Percentiles rank a stretch among this genome's conserved stretches.
These are phyloP conservation scores for Ogataea methanolica DNA, from an alignment of 805 yeast species.

Conservation along the genomic window DNA sequence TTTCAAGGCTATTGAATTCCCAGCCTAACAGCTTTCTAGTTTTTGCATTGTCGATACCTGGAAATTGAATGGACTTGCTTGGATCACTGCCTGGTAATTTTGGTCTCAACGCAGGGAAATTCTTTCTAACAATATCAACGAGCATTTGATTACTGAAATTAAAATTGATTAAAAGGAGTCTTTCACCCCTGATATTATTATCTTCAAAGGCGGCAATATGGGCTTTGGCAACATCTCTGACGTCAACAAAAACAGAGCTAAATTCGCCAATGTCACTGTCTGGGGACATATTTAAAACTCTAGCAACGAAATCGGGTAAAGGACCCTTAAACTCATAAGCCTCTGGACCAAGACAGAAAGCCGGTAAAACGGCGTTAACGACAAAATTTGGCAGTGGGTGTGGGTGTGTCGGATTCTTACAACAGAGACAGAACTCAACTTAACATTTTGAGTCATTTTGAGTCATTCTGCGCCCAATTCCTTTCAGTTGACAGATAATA, in stretches of 20 bases:
- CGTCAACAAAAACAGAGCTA: constrained; percentile 32
- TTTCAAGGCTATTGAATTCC: constrained; percentile 37
- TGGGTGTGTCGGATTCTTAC: no score
- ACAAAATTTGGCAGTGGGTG: constrained; percentile 36
- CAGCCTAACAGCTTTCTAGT: constrained; percentile 9
- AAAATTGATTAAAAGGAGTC: constrained; percentile 27
- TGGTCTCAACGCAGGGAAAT: constrained; percentile 39
- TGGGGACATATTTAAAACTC: constrained; percentile 1
- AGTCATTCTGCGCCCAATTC: no score
- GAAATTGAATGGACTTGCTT: not conserved
- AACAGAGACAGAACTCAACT: no score
- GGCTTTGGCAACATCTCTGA: constrained; percentile 44
- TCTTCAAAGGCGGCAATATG: constrained; percentile 37
- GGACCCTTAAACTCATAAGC: constrained; percentile 33
- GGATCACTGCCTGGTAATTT: constrained; percentile 23
- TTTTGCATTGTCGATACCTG: constrained; percentile 10
- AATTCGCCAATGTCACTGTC: constrained; percentile 1
- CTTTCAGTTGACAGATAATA: no score
- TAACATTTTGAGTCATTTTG: no score
- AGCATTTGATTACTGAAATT: constrained; percentile 25
- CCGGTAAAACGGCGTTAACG: constrained; percentile 39
- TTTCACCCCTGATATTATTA: constrained; percentile 23
- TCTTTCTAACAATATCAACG: constrained; percentile 28
- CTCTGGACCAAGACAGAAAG: constrained; percentile 49
- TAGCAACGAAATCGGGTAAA: constrained; percentile 33